These are phyloP conservation scores for Rhododendron griersonianum DNA, from an alignment of 148 eudicot species.

Conservation along the genomic window DNA sequence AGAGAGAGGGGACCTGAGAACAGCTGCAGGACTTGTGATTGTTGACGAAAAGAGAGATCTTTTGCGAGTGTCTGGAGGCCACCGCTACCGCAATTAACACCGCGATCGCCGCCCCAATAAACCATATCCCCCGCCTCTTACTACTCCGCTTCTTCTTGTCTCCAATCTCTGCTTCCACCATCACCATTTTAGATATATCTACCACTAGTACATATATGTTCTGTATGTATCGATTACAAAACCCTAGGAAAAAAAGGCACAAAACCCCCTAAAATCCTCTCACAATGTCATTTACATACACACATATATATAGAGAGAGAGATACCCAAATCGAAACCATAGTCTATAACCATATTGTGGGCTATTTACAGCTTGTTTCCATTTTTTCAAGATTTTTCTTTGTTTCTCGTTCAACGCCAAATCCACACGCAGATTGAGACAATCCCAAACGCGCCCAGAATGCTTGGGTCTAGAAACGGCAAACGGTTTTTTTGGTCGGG, in stretches of 20 bases:
- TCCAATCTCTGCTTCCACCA: constrained; percentile 29
- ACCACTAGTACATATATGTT: neutral
- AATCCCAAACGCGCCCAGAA: neutral
- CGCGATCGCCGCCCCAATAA: constrained; percentile 35
- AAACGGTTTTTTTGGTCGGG: neutral
- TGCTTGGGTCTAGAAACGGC: neutral
- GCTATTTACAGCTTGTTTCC: neutral
- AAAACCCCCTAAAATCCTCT: neutral
- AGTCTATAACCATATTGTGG: neutral
- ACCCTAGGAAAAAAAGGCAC: neutral
- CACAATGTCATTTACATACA: neutral
- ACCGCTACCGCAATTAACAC: constrained; percentile 33
- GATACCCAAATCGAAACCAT: neutral
- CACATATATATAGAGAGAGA: too few relatives aligned
- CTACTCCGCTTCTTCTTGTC: constrained; percentile 10
- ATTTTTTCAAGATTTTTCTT: neutral
- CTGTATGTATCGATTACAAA: neutral
- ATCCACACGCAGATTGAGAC: neutral
- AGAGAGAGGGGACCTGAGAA: constrained; percentile 38
- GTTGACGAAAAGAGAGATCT: constrained; percentile 10
- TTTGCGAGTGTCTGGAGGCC: constrained; percentile 12
- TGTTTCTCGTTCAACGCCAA: neutral
- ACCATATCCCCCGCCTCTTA: constrained; percentile 32
- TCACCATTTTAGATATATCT: constrained; percentile 8
- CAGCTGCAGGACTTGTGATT: constrained; percentile 42